Base-by-base conservation (phyloP, 768 basidiomycete genomes). In the Leccinum imitatum region DNA sequence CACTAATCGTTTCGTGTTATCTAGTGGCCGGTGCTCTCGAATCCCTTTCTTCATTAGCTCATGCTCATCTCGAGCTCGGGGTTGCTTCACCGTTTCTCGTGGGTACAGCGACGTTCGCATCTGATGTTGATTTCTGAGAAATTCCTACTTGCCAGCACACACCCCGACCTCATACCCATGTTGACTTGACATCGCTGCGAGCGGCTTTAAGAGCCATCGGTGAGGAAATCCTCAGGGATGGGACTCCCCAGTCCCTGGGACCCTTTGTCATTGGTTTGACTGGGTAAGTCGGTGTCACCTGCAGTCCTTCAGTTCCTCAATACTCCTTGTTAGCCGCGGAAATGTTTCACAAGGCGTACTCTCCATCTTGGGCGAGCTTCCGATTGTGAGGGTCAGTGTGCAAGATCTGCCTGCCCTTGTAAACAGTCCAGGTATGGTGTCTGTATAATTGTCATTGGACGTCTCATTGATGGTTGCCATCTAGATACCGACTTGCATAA, bases 1-100 rank as follows among this genome's bases (percentile, higher is more conserved):
- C n/a, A 21, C 54, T 58, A 46, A 68, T 35, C 21, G 13, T 15
- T 33, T 41, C 17, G 7, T 58, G 27, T 46, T 41, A 31, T 30
- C 59, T 71, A 93, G 92, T 91, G 59, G 91, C 91, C 11, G 94
- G 93, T 13, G 87, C 86, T 7, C 82, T 93, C 3, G 94, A 95
- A 74, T 89, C 91, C 0, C 80, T 95, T 23, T 84, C 81, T 1
- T 80, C 90, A 5, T 84, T 91, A 70, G 93, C 91, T 0, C 87
- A 93, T 48, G 83, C 86, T 1, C 85, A 93, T 65, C 80, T 96
- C 6, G 84, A 90, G 67, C 77, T 85, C 8, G 95, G 95, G 0
- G 79, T 93, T 4, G 86, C 91, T 0, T 89, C 89, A 3, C 91
- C 94, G 0, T 90, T 96, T 71, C 79, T 96, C 6, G 92, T 91